Evolutionary conservation across 2,329 filamentous ascomycete species (phyloP).

Genomic region (Ilyonectria mors-panacis): DNA sequence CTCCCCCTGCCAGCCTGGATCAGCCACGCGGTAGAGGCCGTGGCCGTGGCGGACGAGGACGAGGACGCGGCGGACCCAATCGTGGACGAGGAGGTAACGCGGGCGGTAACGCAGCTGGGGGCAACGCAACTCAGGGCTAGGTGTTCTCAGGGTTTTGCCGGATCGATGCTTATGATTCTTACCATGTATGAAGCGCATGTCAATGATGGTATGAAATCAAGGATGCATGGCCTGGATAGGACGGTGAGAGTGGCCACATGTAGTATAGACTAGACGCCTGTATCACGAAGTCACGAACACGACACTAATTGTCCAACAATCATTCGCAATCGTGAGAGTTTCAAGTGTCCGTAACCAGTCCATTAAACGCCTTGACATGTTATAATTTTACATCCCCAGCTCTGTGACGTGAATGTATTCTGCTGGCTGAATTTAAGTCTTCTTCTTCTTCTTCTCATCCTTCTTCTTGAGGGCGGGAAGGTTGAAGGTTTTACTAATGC

Average conservation of each 20-base stretch:
- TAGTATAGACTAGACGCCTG: constrained; percentile 42
- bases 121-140: constrained; percentile 43
- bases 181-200: constrained; percentile 20
- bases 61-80: constrained; percentile 53
- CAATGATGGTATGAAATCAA: constrained; percentile 16
- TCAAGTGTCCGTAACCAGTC: constrained; percentile 22
- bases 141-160: constrained; percentile 17
- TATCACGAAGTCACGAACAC: constrained; percentile 45
- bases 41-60: constrained; percentile 58
- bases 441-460: constrained; percentile 41
- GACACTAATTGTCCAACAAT: constrained; percentile 18
- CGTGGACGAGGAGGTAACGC: constrained; percentile 54
- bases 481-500: constrained; percentile 74
- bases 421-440: constrained; percentile 28
- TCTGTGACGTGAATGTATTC: background rate
- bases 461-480: constrained; percentile 77
- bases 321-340: background rate
- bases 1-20: constrained; percentile 73
- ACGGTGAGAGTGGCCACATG: constrained; percentile 35
- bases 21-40: constrained; percentile 57
- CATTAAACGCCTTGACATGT: constrained; percentile 40
- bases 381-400: constrained; percentile 19
- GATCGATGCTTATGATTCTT: constrained; percentile 13
- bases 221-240: constrained; percentile 24
- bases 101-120: constrained; percentile 33